These are phyloP conservation scores for Zygotorulaspora florentina DNA, from an alignment of 805 yeast species.

Conservation along the genomic window DNA sequence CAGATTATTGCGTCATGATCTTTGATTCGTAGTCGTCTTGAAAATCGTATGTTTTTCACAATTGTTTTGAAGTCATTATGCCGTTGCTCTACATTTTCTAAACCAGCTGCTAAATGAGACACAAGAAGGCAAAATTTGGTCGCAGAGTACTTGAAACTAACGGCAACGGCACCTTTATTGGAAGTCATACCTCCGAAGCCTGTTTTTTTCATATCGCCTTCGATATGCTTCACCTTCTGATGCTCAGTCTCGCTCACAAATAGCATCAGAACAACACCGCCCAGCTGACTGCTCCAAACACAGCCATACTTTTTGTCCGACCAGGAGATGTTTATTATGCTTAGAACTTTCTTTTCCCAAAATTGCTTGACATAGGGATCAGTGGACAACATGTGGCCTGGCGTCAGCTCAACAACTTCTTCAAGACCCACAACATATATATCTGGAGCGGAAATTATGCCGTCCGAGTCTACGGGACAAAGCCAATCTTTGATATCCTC, in stretches of 20 bases:
- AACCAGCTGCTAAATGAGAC: conserved; percentile 93
- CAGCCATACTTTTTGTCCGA: conserved; percentile 46
- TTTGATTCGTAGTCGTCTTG: conserved; percentile 50
- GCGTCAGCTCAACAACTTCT: conserved; percentile 79
- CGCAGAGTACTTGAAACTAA: conserved; percentile 60
- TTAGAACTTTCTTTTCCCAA: conserved; percentile 64
- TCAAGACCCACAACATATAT: conserved; percentile 80
- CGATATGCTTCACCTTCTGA: conserved; percentile 54
- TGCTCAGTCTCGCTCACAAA: conserved; percentile 56
- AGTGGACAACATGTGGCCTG: conserved; percentile 77
- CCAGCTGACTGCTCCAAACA: conserved; percentile 75
- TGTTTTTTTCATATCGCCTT: conserved; percentile 76
- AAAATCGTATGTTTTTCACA: conserved; percentile 60
- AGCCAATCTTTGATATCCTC: conserved; percentile 72
- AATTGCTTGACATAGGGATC: conserved; percentile 56
- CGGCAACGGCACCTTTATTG: conserved; percentile 75
- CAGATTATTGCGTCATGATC: conserved; percentile 84
- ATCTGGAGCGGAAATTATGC: conserved; percentile 46
- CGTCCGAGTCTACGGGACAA: conserved; percentile 48
- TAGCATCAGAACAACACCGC: conserved; percentile 73
- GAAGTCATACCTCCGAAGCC: conserved; percentile 91
- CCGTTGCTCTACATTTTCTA: conserved; percentile 72
- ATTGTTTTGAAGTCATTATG: conserved; percentile 83
- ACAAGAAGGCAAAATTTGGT: conserved; percentile 74
- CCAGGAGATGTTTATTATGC: conserved; percentile 40